Conservation (phyloP, 1,284 basidiomycete genomes). For the Papiliotrema flavescens region DNA sequence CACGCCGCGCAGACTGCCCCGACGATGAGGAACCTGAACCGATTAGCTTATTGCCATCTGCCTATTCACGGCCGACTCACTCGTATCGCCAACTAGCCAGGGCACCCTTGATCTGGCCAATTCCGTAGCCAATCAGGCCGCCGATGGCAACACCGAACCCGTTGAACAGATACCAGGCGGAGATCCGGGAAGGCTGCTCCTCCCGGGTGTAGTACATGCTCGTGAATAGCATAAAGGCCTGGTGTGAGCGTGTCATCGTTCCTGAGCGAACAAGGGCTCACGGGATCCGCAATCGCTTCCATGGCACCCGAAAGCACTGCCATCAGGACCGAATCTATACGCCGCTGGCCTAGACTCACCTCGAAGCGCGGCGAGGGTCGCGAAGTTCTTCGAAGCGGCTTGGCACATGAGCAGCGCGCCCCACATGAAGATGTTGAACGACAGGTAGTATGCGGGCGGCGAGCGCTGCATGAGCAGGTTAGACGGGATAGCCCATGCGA, state of each 20-base stretch:
- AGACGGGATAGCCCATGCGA: neutral
- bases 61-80: no score
- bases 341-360: no score
- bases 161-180: constrained; percentile 35
- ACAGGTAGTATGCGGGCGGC: no score
- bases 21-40: constrained; percentile 42
- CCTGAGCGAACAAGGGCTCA: no score
- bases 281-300: neutral
- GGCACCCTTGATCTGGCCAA: constrained; percentile 33
- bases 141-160: constrained; percentile 33
- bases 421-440: neutral
- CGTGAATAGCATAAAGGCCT: no score
- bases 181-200: constrained; percentile 16
- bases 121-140: constrained; percentile 35
- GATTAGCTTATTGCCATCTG: no score
- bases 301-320: no score
- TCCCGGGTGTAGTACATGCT: neutral
- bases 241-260: no score
- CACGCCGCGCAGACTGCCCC: constrained; percentile 43
- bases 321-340: no score
- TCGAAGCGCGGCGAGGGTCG: neutral
- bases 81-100: constrained; percentile 49
- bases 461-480: no score
- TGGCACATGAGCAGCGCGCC: neutral
- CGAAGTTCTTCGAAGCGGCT: neutral